Percentiles rank a stretch among this genome's conserved stretches.
phyloP scores from a whole-genome alignment of 75 land plant genomes.

The Sequoiadendron giganteum region DNA sequence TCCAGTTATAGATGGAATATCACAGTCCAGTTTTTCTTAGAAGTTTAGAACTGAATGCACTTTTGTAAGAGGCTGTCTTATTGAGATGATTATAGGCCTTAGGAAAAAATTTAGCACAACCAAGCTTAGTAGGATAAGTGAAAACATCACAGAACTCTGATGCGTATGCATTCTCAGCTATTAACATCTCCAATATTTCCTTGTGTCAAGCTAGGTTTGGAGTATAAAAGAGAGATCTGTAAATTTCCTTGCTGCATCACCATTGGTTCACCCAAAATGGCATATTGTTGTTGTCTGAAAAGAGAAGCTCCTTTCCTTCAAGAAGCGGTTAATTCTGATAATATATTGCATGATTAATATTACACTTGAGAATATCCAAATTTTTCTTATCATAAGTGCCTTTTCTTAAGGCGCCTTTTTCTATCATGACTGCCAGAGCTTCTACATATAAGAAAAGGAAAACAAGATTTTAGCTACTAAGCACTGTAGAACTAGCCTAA shows the following conservation, averaged over 20 bases:
- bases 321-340: neutral
- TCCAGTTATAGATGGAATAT: neutral
- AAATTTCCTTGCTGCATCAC: neutral
- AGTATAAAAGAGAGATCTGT: neutral
- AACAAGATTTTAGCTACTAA: too few species aligned
- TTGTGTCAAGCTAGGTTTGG: neutral
- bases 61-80: neutral
- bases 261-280: neutral
- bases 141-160: neutral
- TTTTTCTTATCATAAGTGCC: neutral
- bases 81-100: neutral
- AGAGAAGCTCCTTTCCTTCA: neutral
- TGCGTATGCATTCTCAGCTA: neutral
- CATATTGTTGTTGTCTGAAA: neutral
- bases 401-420: neutral
- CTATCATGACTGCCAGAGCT: neutral
- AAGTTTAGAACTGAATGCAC: neutral
- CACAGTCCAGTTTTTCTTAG: neutral
- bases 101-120: neutral
- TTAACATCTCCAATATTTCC: neutral
- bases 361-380: neutral
- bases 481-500: neutral
- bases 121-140: neutral
- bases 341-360: neutral
- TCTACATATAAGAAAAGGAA: neutral